These are phyloP conservation scores for Fusarium foetens DNA, from an alignment of 2,329 filamentous ascomycete genomes.

Conservation along the genomic window DNA sequence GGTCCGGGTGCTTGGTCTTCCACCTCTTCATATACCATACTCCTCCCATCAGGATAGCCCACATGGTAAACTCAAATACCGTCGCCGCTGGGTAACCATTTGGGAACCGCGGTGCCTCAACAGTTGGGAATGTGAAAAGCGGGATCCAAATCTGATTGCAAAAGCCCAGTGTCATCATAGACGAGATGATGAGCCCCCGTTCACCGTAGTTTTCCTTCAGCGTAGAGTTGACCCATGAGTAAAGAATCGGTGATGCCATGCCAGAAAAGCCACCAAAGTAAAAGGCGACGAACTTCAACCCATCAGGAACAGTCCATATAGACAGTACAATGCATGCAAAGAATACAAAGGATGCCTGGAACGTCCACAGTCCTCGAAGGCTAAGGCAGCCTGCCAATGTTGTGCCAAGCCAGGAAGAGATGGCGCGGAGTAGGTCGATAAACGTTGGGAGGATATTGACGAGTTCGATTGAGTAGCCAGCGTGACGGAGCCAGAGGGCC, in stretches of 20 bases:
- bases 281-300: not conserved
- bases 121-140: not conserved
- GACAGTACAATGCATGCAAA: not conserved
- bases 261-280: constrained; percentile 9
- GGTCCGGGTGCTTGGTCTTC: not conserved
- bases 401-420: not conserved
- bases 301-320: not conserved
- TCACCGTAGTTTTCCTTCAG: constrained; percentile 1
- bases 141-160: constrained; percentile 15
- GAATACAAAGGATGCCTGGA: constrained; percentile 1
- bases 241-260: not conserved
- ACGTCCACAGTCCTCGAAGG: constrained; percentile 1
- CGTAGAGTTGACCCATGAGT: not conserved
- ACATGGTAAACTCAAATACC: not conserved
- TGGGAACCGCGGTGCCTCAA: not conserved
- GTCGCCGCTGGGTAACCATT: constrained; percentile 1
- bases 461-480: not conserved
- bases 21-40: constrained; percentile 9
- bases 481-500: not conserved
- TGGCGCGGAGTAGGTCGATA: not conserved
- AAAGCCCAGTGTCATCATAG: constrained; percentile 8
- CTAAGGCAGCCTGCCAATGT: not conserved
- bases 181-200: not conserved
- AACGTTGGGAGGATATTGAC: not conserved
- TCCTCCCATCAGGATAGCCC: constrained; percentile 4